Base-by-base conservation (phyloP, 2,329 filamentous ascomycete genomes). In the Clonostachys solani region DNA sequence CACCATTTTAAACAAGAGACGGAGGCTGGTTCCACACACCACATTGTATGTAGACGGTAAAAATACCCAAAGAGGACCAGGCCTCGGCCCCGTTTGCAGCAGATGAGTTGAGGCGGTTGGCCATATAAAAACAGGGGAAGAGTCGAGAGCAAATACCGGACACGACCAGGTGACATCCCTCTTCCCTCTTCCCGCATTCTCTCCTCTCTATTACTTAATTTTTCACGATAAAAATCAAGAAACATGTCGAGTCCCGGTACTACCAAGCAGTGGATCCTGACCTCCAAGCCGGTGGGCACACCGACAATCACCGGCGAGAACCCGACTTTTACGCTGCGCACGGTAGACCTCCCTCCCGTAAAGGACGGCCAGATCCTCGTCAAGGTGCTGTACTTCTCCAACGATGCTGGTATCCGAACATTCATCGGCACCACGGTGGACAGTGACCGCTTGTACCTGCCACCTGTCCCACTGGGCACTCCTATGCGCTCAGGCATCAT, bases 211-310 rank as follows among this genome's bases (percentile, higher is more conserved):
- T 29, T 29, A 29, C 23, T 29, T 29, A 29, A 29, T 29, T 29
- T 29, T 29, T 4, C 23, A 29, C 23, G 10, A 9, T 9, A 29
- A 29, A 29, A 29, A 29, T 10, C 23, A 29, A 29, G 23, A 29
- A 43, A 9, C 17, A 43, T 43, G 42, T 23, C 42, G 12, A 13
- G 10, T 5, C 50, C 56, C 6, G 15, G 40, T 5, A 59, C 56
- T n/a, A 61, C 58, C 47, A 61, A 61, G 54, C 58, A 59, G 60
- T 61, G 59, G 59, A 49, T 58, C 47, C 56, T 61, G 35, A 49
- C 49, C 49, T 52, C 52, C 45, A 59, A 57, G 53, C 58, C 58
- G 23, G 47, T 53, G 43, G 59, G 52, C 44, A 52, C 52, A 37
- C 59, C 59, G 34, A 47, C 56, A 29, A 54, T 61, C 36, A 50